Conservation (phyloP, 2,329 filamentous ascomycete genomes). For the Aspergillus caelatus region DNA sequence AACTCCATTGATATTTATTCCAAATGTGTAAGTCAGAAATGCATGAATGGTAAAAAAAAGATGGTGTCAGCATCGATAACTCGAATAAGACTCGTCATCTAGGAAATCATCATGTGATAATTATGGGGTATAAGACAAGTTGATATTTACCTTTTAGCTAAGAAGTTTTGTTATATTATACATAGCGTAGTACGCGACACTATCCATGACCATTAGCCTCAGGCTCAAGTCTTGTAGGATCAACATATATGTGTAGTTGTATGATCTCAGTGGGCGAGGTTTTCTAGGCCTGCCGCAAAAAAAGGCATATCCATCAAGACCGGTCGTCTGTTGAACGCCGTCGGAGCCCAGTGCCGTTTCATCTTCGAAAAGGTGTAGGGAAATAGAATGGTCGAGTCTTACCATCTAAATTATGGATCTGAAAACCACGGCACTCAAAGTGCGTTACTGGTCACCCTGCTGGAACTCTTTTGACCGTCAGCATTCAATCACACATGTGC, state of each 20-base stretch:
- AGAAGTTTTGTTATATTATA: not conserved
- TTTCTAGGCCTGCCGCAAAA: conserved; percentile 99
- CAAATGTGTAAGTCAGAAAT: conserved; percentile 46
- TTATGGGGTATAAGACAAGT: not conserved
- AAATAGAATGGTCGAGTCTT: conserved; percentile 7
- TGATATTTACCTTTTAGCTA: conserved; percentile 19
- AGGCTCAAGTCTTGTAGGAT: conserved; percentile 24
- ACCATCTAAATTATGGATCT: not conserved
- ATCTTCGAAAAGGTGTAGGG: conserved; percentile 35
- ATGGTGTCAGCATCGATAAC: conserved; percentile 64
- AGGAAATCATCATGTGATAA: conserved; percentile 53
- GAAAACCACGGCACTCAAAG: not conserved
- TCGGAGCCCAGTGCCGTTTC: conserved; percentile 95
- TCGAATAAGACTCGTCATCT: conserved; percentile 70
- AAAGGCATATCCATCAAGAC: conserved; percentile 82
- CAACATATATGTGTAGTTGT: conserved; percentile 22
- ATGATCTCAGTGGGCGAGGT: conserved; percentile 90
- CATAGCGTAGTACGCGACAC: not conserved
- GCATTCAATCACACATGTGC: conserved; percentile 12
- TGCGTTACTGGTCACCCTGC: not conserved
- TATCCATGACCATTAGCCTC: conserved; percentile 27
- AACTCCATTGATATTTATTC: conserved; percentile 4
- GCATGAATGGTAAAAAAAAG: conserved; percentile 63
- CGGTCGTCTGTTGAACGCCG: conserved; percentile 54
- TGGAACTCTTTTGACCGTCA: conserved; percentile 24